phyloP scores from a whole-genome alignment of 257 asterid genomes.

The Solanum lycopersicoides region DNA sequence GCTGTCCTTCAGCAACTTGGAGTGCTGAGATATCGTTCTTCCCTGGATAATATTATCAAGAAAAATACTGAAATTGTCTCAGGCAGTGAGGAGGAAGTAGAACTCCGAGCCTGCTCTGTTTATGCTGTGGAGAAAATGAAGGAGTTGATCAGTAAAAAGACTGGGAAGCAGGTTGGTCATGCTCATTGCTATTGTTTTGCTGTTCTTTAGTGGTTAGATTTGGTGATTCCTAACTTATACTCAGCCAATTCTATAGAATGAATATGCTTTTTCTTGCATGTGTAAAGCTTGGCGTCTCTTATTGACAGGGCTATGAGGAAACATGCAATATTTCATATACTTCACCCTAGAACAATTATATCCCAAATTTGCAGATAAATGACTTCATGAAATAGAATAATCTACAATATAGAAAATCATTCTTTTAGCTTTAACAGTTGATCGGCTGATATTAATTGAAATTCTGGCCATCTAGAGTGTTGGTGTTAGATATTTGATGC shows the following conservation, averaged over 20 bases:
- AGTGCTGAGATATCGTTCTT: constrained; percentile 62
- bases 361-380: not conserved
- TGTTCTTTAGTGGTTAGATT: not conserved
- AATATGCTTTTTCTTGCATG: not conserved
- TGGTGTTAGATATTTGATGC: not conserved
- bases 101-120: constrained; percentile 83
- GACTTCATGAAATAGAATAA: not conserved
- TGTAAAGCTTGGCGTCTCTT: not conserved
- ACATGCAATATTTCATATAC: not conserved
- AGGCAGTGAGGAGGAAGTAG: constrained; percentile 97
- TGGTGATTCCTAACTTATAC: not conserved
- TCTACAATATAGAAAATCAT: not conserved
- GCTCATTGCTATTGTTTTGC: not conserved
- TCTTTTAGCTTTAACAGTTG: not conserved
- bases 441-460: not conserved
- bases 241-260: not conserved
- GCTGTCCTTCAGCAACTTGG: constrained; percentile 92
- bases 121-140: constrained; percentile 90
- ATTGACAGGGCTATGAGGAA: not conserved
- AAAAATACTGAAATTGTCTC: constrained; percentile 50
- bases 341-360: not conserved
- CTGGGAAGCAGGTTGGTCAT: constrained; percentile 68
- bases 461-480: not conserved
- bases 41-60: constrained; percentile 32
- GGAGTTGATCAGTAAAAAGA: constrained; percentile 44